Evolutionary conservation across 495 filamentous ascomycete species (phyloP).

Genomic region (Parmelia sp.): DNA sequence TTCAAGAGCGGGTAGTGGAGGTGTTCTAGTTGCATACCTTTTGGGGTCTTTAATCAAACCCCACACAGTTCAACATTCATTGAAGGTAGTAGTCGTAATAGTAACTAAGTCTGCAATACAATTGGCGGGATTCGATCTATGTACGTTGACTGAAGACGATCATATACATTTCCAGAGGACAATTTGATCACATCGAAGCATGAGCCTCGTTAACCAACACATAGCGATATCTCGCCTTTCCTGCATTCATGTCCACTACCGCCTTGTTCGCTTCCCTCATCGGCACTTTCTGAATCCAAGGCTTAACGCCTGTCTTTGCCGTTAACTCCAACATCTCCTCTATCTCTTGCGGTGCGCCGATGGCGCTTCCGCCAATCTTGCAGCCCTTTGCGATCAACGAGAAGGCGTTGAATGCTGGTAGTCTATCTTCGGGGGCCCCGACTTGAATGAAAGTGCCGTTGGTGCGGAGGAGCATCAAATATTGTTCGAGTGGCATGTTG

Average conservation of each 20-base stretch:
- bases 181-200: constrained; percentile 12
- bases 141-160: not conserved
- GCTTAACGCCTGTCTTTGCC: constrained; percentile 63
- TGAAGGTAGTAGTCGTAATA: not conserved
- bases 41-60: no score
- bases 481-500: constrained; percentile 67
- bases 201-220: constrained; percentile 61
- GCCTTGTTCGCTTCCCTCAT: constrained; percentile 69
- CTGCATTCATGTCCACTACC: constrained; percentile 60
- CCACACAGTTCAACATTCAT: no score
- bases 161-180: not conserved
- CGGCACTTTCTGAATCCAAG: constrained; percentile 64
- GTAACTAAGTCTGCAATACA: not conserved
- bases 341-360: constrained; percentile 70
- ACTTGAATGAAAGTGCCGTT: constrained; percentile 78
- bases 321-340: constrained; percentile 73
- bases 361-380: constrained; percentile 66
- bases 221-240: constrained; percentile 69
- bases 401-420: constrained; percentile 59
- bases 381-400: constrained; percentile 63
- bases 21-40: no score
- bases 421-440: constrained; percentile 59
- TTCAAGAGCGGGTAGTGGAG: no score
- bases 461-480: constrained; percentile 60
- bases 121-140: not conserved